Base-by-base conservation (phyloP, 208 protist species). In the Porcisia deanei region DNA sequence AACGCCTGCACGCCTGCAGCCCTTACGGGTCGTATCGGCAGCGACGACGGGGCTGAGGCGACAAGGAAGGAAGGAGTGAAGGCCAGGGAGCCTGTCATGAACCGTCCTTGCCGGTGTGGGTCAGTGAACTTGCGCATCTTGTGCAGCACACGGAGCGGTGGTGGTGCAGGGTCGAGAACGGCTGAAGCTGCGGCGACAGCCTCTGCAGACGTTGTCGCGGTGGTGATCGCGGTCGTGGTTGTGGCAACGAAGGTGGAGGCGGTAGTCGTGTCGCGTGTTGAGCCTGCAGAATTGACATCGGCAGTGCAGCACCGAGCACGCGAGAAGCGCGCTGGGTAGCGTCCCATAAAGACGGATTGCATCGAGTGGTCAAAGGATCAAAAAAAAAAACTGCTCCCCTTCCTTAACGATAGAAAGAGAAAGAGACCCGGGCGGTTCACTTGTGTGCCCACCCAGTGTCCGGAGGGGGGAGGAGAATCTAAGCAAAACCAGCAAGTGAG, bases 261-360 rank as follows among this genome's bases (percentile, higher is more conserved):
- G 63, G 47, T 1, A 22, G 49, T 61, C n/a, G 45, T 73, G 49
- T 41, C 55, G 61, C 52, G 60, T 7, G 22, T 10, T 25, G 64
- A 61, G 10, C 30, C 22, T 16, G 55, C 59, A 60, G 45, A 30
- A 22, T 18, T 20, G 2, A 12, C 63, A 12, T 30, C 41, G 41
- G 41, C 41, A 22, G 41, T 49, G 41, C 63, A 52, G 49, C 30
- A 49, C 64, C 60, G 70, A 10, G 18, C 45, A 45, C 76, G 68
- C 12, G 69, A 55, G 64, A 60, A 12, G 37, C 70, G 64, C 1
- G 45, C 47, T 8, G 70, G 47, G 57, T 65, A 59, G 70, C 14
- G 53, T n/a, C 60, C 61, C 49, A 76, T 64, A 34, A 76, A 73
- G 66, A 81, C 20, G 30, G 68, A 39, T 4, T 20, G 30, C 71